Evolutionary conservation across 805 yeast species (phyloP), one percentile per base, ranked within the genome.

Genomic region (Starmerella ratchasimensis): DNA sequence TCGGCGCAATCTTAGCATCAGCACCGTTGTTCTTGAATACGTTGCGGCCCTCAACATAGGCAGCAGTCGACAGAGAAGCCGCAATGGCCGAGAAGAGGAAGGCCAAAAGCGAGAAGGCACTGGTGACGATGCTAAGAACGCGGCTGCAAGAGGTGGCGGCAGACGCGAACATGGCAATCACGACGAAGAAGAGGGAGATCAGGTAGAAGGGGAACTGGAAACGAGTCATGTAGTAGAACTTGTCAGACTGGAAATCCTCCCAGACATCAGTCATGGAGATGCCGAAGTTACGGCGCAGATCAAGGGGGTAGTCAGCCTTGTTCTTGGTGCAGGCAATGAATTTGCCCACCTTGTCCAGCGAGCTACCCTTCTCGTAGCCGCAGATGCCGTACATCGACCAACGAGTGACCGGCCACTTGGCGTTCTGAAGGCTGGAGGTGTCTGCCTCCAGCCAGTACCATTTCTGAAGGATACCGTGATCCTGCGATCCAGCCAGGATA

Each of bases 401-500:
- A 50, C 86, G 73, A 3, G 82, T 64, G 13, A 58, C 54, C 61
- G 39, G 60, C 56, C 47, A 65, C 13, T 60, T 58, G 30, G 60
- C 55, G 23, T 33, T 33, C 15, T 58, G 51, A 41, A 76, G 70
- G 28, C 56, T 60, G 3, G 69, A 53, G 34, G 94, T 83, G 51
- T 75, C 76, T 20, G 83, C 93, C 53, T 73, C 65, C 29, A 86
- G 54, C 86, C 90, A 83, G 62, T 78, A 84, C 59, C 82, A 79
- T 42, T 66, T 60, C 51, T 71, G 68, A 51, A 82, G 56, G 4
- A 78, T 71, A 30, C 72, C 65, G 28, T 59, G 52, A 13, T 67
- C 58, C 15, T 72, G 63, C 11, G 65, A 65, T 36, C 94, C 94
- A 27, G 49, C 46, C 28, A 83, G 65, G 18, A 81, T 61, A 38